Conservation (phyloP, 108 stramenopile genomes). For the Craspedostauros australis region DNA sequence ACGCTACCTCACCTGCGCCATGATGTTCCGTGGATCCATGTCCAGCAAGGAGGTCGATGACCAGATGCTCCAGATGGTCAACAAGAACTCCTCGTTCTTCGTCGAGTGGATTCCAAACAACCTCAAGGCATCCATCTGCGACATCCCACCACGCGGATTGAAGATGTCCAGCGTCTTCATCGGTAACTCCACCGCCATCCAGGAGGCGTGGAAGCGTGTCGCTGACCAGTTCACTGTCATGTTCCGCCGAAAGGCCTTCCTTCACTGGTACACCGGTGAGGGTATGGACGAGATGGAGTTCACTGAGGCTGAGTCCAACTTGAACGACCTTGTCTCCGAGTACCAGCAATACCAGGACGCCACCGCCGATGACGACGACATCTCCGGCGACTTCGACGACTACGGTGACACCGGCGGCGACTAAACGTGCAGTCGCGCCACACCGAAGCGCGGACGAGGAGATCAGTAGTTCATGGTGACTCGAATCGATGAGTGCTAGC, state of each 20-base stretch:
- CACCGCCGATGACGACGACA: slow-evolving; percentile 66
- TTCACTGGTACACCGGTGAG: slow-evolving; percentile 92
- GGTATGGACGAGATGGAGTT: slow-evolving; percentile 96
- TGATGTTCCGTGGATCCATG: slow-evolving; percentile 98
- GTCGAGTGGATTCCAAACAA: slow-evolving; percentile 99
- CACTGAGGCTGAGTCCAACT: slow-evolving; percentile 93
- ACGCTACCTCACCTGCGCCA: slow-evolving; percentile 96
- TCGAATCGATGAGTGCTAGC: too few species aligned
- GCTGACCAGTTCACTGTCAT: slow-evolving; percentile 88
- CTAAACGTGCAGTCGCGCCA: too few species aligned
- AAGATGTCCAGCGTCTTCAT: slow-evolving; percentile 91
- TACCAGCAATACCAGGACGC: slow-evolving; percentile 95
- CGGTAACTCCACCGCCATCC: slow-evolving; percentile 94
- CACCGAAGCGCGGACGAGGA: too few species aligned
- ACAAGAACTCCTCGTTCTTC: slow-evolving; percentile 98
- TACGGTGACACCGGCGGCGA: slow-evolving; percentile 25
- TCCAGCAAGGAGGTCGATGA: slow-evolving; percentile 95
- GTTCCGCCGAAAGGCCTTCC: slow-evolving; percentile 94
- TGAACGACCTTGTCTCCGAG: slow-evolving; percentile 93
- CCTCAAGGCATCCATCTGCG: slow-evolving; percentile 98
- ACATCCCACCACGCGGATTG: slow-evolving; percentile 95
- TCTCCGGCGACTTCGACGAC: slow-evolving; percentile 71
- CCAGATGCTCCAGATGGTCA: slow-evolving; percentile 96
- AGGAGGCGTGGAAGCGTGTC: slow-evolving; percentile 90
- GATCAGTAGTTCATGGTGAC: too few species aligned